phyloP scores from a whole-genome alignment of 441 rosid species.

The Breynia disticha region DNA sequence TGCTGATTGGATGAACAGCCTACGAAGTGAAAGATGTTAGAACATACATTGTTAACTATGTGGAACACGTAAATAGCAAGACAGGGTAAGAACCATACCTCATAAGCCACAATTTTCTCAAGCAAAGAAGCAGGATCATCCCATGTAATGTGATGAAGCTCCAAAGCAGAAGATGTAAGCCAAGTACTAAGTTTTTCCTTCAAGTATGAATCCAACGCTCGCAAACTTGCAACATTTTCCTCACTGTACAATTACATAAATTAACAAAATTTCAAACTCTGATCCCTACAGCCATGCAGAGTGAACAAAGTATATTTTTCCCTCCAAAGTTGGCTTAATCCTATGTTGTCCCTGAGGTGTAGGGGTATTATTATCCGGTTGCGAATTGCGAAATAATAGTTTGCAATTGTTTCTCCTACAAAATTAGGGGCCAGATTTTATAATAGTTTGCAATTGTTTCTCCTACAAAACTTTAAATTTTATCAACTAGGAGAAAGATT shows the following conservation, averaged over 20 bases:
- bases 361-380: too few relatives aligned
- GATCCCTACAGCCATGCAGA: neutral
- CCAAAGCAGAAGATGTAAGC: constrained; percentile 91
- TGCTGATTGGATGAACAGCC: constrained; percentile 98
- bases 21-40: constrained; percentile 15
- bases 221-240: constrained; percentile 53
- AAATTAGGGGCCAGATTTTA: too few relatives aligned
- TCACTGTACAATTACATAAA: constrained; percentile 37
- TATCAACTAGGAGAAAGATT: neutral
- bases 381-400: too few relatives aligned
- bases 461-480: too few relatives aligned
- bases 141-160: constrained; percentile 96
- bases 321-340: neutral
- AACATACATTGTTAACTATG: constrained; percentile 8
- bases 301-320: neutral
- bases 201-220: constrained; percentile 66
- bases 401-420: too few relatives aligned
- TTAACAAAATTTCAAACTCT: neutral
- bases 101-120: constrained; percentile 91
- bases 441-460: too few relatives aligned
- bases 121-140: constrained; percentile 87
- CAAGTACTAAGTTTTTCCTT: constrained; percentile 86
- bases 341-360: too few relatives aligned
- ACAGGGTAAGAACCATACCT: constrained; percentile 35
- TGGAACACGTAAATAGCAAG: constrained; percentile 7